Evolutionary conservation across 1,139 yeast genomes (phyloP), one percentile per base, ranked within the genome.

Genomic region (Magnusiomyces clavatus): DNA sequence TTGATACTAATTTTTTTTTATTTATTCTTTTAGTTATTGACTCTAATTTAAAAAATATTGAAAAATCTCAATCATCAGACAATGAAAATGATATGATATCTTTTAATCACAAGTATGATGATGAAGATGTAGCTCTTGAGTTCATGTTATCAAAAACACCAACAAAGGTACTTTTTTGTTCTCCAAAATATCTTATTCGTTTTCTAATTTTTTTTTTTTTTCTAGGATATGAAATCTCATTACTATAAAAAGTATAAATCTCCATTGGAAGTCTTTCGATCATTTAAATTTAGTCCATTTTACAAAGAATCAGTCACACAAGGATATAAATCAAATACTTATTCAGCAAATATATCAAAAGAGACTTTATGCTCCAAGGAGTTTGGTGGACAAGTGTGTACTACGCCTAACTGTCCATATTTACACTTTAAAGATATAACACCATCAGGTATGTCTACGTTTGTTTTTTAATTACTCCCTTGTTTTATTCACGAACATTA

Each of bases 261-360:
- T 3, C 67, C 70, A 1, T 52, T 67, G 48, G 54, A 50, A 31
- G 20, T 56, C 13, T 64, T 66, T 51, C 54, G 60, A 31, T 61
- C 68, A 4, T 65, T 60, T 55, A 55, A 62, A 40, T 62, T 65
- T 50, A 60, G 67, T 47, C 69, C 69, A 3, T 48, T 63, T 47
- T 65, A 48, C 44, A 44, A 52, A 24, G 58, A 55, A n/a, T 44
- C 53, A 5, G 60, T 56, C 16, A 49, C 54, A 6, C 56, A 54
- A 2, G 60, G 62, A 13, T 61, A 61, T 51, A 57, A 61, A 43
- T 61, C 69, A 10, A 52, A 57, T 16, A 61, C 68, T 3, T 69
- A 63, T 55, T 60, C 51, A 58, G 59, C 45, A 49, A 52, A 37
- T 59, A 59, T 39, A 60, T 61, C 56, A 20, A 51, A 50, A 31